Evolutionary conservation across 148 eudicot species (phyloP).

Genomic region (Cornus suecica): DNA sequence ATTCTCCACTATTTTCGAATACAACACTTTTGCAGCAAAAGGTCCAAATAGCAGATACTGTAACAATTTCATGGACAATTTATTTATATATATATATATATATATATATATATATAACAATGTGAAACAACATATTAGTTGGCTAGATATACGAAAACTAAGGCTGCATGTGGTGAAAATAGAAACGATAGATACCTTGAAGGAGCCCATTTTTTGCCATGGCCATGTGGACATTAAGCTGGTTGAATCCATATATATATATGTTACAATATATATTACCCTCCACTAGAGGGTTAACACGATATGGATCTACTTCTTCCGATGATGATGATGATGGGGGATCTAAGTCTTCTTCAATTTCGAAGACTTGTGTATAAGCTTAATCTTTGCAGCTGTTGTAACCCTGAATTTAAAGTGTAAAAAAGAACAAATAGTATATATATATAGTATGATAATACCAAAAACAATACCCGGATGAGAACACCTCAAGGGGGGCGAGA

Average conservation of each 20-base stretch:
- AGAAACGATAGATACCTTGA: slow-evolving; percentile 63
- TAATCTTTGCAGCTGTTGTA: neutral
- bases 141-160: neutral
- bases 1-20: slow-evolving; percentile 40
- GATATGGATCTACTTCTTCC: no score
- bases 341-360: neutral
- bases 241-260: slow-evolving; percentile 52
- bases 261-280: no score
- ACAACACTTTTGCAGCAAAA: slow-evolving; percentile 39
- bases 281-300: no score
- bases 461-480: neutral
- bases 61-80: neutral
- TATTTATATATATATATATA: neutral
- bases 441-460: neutral
- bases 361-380: neutral
- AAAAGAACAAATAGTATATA: neutral
- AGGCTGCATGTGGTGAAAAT: no score
- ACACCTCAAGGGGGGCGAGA: neutral
- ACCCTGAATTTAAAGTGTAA: neutral
- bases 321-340: no score
- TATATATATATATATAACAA: neutral
- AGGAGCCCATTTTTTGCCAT: slow-evolving; percentile 58
- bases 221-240: slow-evolving; percentile 48
- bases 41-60: slow-evolving; percentile 60
- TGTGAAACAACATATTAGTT: neutral